Evolutionary conservation across 1,284 basidiomycete genomes (phyloP).

Genomic region (Cutaneotrichosporon sp.): DNA sequence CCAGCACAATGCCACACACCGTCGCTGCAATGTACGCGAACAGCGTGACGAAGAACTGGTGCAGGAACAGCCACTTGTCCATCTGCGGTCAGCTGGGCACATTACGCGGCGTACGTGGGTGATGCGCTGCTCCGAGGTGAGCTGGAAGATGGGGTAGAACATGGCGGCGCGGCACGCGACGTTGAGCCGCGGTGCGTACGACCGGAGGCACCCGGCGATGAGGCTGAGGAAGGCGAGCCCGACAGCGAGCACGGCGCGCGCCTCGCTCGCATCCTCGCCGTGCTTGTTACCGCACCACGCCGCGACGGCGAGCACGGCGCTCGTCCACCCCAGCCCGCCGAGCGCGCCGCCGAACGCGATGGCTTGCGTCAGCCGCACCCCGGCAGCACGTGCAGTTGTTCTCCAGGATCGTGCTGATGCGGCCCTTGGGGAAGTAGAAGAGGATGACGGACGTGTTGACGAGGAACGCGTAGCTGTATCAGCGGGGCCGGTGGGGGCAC

Average conservation of each 20-base stretch:
- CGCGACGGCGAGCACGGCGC: conserved; percentile 41
- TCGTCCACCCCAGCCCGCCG: conserved; percentile 43
- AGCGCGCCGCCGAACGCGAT: conserved; percentile 34
- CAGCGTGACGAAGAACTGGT: conserved; percentile 46
- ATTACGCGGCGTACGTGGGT: conserved; percentile 27
- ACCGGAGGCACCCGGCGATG: conserved; percentile 47
- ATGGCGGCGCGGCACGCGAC: conserved; percentile 46
- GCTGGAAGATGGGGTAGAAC: conserved; percentile 51
- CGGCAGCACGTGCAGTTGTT: conserved; percentile 34
- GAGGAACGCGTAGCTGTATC: conserved; percentile 49
- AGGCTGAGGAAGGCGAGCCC: conserved; percentile 44
- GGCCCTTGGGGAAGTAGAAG: conserved; percentile 53
- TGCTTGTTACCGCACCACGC: conserved; percentile 39
- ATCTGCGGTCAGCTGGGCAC: conserved; percentile 3
- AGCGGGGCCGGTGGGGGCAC: conserved; percentile 16
- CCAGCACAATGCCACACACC: conserved; percentile 32
- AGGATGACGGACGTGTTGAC: conserved; percentile 47
- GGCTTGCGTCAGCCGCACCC: neutral
- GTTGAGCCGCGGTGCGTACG: conserved; percentile 41
- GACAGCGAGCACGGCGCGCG: conserved; percentile 40
- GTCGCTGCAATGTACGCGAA: conserved; percentile 47
- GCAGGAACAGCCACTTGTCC: conserved; percentile 30
- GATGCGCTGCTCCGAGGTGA: conserved; percentile 41
- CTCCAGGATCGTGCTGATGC: conserved; percentile 48
- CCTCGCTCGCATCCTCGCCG: conserved; percentile 34